Percentiles rank a stretch among this genome's conserved stretches.
Evolutionary conservation across 2,329 filamentous ascomycete genomes (phyloP).

Genomic region (Phialophora expanda): DNA sequence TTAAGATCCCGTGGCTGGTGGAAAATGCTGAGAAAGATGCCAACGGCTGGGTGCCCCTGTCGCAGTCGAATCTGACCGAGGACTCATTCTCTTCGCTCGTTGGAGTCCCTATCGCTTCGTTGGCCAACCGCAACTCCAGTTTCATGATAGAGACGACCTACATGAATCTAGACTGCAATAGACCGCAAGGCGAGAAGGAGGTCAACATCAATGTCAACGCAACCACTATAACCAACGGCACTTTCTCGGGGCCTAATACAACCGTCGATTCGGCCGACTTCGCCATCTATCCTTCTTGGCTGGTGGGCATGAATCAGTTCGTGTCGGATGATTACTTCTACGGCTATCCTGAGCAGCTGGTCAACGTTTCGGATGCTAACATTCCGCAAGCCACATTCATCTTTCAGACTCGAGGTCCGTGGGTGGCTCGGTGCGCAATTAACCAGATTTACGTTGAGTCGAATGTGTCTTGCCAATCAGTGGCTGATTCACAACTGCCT

Average conservation of each 20-base stretch:
- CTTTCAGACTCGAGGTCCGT: slow-evolving; percentile 28
- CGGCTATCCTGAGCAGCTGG: not conserved
- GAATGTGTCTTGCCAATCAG: slow-evolving; percentile 24
- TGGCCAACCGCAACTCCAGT: slow-evolving; percentile 33
- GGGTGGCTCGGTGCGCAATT: slow-evolving; percentile 30
- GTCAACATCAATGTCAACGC: not conserved
- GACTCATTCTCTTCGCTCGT: not conserved
- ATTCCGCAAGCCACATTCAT: slow-evolving; percentile 31
- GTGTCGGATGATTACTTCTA: not conserved
- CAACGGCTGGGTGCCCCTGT: not conserved
- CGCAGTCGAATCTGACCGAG: not conserved
- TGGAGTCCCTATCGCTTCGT: slow-evolving; percentile 30
- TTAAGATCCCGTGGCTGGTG: slow-evolving; percentile 35
- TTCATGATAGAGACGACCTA: slow-evolving; percentile 35
- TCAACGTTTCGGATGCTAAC: slow-evolving; percentile 10
- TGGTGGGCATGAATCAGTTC: not conserved
- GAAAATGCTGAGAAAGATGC: slow-evolving; percentile 4
- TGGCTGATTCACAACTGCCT: slow-evolving; percentile 17
- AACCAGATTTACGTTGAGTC: slow-evolving; percentile 33
- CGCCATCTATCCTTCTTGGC: not conserved
- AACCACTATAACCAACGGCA: not conserved
- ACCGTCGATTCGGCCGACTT: not conserved
- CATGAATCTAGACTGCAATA: slow-evolving; percentile 34
- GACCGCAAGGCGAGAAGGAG: slow-evolving; percentile 14
- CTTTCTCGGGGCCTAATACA: not conserved